Conservation (phyloP, 2,329 filamentous ascomycete genomes). For the Coleophoma crateriformis region DNA sequence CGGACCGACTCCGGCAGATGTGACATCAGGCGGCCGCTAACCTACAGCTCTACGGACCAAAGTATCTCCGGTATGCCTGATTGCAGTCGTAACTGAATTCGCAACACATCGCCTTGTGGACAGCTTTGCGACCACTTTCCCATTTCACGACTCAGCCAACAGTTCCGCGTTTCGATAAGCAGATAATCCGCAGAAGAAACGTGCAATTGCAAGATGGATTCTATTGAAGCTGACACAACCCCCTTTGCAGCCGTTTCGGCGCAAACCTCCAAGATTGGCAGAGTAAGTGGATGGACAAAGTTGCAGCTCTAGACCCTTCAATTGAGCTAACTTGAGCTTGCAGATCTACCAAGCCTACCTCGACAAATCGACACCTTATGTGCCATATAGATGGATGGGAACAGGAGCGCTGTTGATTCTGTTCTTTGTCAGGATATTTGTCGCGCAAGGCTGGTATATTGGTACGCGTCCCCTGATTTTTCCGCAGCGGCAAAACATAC, state of each 20-base stretch:
- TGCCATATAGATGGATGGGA: conserved; percentile 83
- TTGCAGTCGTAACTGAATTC: not conserved
- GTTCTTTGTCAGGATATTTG: conserved; percentile 84
- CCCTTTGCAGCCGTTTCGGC: conserved; percentile 86
- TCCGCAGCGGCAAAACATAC: not conserved
- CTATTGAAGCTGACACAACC: conserved; percentile 79
- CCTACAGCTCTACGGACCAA: too few species aligned
- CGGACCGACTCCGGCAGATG: too few species aligned
- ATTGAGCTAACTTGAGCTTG: not conserved
- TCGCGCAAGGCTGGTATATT: conserved; percentile 98
- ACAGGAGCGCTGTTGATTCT: conserved; percentile 70
- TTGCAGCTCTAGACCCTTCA: not conserved
- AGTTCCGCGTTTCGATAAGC: too few species aligned
- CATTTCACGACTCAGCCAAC: too few species aligned
- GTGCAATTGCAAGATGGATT: conserved; percentile 59
- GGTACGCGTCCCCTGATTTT: conserved; percentile 46
- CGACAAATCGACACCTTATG: conserved; percentile 87
- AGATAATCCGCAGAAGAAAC: too few species aligned
- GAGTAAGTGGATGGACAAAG: conserved; percentile 46
- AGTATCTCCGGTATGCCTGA: not conserved
- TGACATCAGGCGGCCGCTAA: too few species aligned
- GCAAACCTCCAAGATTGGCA: conserved; percentile 71
- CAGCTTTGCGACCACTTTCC: too few species aligned
- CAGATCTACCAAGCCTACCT: conserved; percentile 93
- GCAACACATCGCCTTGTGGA: not conserved